Evolutionary conservation across 2,329 filamentous ascomycete species (phyloP), one percentile per base, ranked within the genome.

Genomic region (Exophiala phaeomuriformis): DNA sequence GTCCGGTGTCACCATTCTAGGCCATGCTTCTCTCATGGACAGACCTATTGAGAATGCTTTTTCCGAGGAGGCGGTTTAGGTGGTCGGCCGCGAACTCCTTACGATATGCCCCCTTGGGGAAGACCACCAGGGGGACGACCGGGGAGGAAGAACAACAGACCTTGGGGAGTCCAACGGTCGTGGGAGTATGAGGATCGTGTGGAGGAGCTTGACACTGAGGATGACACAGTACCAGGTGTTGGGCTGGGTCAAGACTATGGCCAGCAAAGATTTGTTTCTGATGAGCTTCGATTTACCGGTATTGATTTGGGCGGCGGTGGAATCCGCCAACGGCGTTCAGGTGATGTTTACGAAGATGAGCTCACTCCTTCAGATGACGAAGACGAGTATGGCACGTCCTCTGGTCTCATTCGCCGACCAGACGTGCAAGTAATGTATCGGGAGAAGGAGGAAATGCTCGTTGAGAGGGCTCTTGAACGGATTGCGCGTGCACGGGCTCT

Each of bases 11-110:
- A 88, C 85, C 69, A 94, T 97, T 64, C 77, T 97, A 63, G 93
- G 93, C 73, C 93, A 98, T 76, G 93, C 93, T 64, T 81, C 90
- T 60, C 83, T 97, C 70, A 84, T 97, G 86, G 91, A 97, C 72
- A 96, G 95, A 82, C 91, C 91, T 56, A 95, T 97, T 78, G 93
- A 97, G 84, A 91, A 94, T 90, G 90, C 90, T 96, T 98, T 98
- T 96, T 96, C 91, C 81, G 93, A 94, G 90, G 93, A 98, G 91
- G 91, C 93, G 90, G 93, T 98, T 87, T 98, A 97, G 84, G 81
- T 94, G 90, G 90, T 97, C 93, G 91, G 89, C 91, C 91, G 93
- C 93, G 86, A 93, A 86, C 90, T 95, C 91, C 90, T 76, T 75
- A 79, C 74, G 75, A 76, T 79, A 84, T 86, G 90, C 90, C 90